phyloP scores from a whole-genome alignment of 306 rosid species.

The Heteromeles arbutifolia region DNA sequence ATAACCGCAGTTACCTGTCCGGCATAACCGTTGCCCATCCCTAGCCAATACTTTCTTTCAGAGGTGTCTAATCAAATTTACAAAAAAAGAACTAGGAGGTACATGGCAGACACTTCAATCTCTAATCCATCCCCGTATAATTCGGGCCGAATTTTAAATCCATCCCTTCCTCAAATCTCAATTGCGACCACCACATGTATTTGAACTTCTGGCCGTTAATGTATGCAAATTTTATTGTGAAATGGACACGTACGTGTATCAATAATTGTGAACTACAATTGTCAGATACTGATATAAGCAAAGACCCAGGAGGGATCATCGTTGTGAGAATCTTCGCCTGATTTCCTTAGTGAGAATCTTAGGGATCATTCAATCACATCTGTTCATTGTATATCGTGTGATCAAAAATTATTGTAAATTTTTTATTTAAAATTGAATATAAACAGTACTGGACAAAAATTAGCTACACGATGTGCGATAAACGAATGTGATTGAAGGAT shows the following conservation, averaged over 20 bases:
- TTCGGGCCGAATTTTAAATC: conserved; percentile 10
- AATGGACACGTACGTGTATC: background rate
- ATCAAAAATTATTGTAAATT: too few species aligned
- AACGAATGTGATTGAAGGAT: accelerated
- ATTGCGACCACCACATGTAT: background rate
- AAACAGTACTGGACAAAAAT: too few species aligned
- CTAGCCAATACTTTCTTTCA: background rate
- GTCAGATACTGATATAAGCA: background rate
- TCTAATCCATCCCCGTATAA: conserved; percentile 23
- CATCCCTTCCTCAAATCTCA: conserved; percentile 9
- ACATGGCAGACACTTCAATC: conserved; percentile 21
- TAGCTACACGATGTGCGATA: accelerated
- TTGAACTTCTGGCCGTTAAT: background rate
- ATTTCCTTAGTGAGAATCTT: accelerated
- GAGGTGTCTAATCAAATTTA: conserved; percentile 29
- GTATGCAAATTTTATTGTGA: background rate
- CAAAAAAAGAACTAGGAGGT: background rate
- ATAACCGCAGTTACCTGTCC: too few species aligned
- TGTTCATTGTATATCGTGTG: accelerated
- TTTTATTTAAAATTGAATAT: too few species aligned
- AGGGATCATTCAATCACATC: accelerated
- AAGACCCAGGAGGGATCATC: background rate
- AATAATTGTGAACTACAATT: too few species aligned
- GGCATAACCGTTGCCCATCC: too few species aligned
- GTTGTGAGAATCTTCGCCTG: accelerated